phyloP scores from a whole-genome alignment of 306 rosid genomes.

The Bauhinia variegata region DNA sequence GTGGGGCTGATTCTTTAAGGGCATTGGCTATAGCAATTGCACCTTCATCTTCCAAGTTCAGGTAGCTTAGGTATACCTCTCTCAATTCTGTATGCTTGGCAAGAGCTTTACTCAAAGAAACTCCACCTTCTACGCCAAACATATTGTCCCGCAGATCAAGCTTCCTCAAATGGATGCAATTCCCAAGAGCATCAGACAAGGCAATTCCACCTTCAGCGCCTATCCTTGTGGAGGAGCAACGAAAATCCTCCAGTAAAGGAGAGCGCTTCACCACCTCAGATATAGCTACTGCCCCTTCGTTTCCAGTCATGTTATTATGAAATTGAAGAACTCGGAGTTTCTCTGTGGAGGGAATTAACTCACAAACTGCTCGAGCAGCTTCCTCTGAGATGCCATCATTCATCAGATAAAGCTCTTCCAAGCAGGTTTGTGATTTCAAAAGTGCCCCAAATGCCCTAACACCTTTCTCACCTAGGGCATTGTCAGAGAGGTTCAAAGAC shows the following conservation, averaged over 20 bases:
- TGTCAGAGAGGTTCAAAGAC: slow-evolving; percentile 78
- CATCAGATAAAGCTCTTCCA: slow-evolving; percentile 85
- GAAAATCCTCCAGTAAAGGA: slow-evolving; percentile 59
- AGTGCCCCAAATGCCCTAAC: slow-evolving; percentile 85
- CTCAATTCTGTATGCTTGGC: slow-evolving; percentile 58
- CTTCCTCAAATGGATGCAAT: slow-evolving; percentile 64
- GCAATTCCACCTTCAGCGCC: slow-evolving; percentile 84
- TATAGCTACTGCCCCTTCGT: slow-evolving; percentile 67
- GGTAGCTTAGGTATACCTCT: slow-evolving; percentile 81
- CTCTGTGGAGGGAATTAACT: slow-evolving; percentile 80
- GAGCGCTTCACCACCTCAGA: slow-evolving; percentile 60
- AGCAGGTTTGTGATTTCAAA: slow-evolving; percentile 67
- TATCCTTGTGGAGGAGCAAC: slow-evolving; percentile 76
- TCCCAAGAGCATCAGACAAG: slow-evolving; percentile 64
- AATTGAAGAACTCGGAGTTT: slow-evolving; percentile 77
- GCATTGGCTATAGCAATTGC: slow-evolving; percentile 62
- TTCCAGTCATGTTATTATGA: slow-evolving; percentile 88
- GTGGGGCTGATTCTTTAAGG: slow-evolving; percentile 76
- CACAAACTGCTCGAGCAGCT: slow-evolving; percentile 80
- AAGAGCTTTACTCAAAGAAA: slow-evolving; percentile 79
- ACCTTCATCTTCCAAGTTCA: slow-evolving; percentile 88
- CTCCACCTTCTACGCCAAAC: slow-evolving; percentile 83
- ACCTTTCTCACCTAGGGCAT: slow-evolving; percentile 93
- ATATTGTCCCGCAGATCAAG: slow-evolving; percentile 92
- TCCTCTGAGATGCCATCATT: slow-evolving; percentile 88